A percentile compares a stretch with the other conserved stretches of the same genome.
Conservation (phyloP, 192 early-diverging fungal genomes). For the Phycomyces nitens region DNA sequence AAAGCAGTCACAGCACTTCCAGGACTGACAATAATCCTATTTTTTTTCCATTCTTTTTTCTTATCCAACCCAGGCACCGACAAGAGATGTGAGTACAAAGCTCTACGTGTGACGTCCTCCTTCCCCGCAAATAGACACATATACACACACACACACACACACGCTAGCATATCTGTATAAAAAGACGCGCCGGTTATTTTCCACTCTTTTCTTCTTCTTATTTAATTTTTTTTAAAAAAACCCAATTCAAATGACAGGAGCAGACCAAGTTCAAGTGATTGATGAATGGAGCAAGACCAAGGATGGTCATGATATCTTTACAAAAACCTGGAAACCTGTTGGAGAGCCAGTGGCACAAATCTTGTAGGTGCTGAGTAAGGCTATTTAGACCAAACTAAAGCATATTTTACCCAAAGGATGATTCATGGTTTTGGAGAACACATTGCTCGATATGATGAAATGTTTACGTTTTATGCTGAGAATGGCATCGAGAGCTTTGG, state of each 20-base stretch:
- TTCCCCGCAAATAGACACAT: not conserved
- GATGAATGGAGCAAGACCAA: slow-evolving; percentile 44
- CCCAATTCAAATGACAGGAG: not conserved
- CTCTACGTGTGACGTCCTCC: not conserved
- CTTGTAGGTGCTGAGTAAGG: slow-evolving; percentile 10
- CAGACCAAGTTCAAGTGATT: slow-evolving; percentile 8
- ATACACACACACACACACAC: not conserved
- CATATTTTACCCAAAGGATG: slow-evolving; percentile 21
- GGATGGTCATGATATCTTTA: slow-evolving; percentile 43
- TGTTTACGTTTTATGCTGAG: slow-evolving; percentile 52
- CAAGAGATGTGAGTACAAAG: not conserved
- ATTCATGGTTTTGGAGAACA: slow-evolving; percentile 60
- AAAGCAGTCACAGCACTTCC: not conserved
- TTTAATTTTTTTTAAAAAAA: not conserved
- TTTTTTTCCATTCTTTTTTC: not conserved
- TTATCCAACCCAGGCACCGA: not conserved
- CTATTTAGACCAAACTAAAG: not conserved
- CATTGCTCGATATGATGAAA: slow-evolving; percentile 49
- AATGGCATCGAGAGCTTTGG: slow-evolving; percentile 53
- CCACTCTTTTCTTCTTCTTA: not conserved
- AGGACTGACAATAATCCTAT: slow-evolving; percentile 4
- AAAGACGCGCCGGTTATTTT: not conserved
- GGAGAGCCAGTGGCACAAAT: slow-evolving; percentile 9
- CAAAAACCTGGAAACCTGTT: slow-evolving; percentile 45
- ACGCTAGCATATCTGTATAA: too few species aligned